A percentile compares a stretch with the other conserved stretches of the same genome.
phyloP scores from a whole-genome alignment of 345 rosid species.

The Geranium brycei region DNA sequence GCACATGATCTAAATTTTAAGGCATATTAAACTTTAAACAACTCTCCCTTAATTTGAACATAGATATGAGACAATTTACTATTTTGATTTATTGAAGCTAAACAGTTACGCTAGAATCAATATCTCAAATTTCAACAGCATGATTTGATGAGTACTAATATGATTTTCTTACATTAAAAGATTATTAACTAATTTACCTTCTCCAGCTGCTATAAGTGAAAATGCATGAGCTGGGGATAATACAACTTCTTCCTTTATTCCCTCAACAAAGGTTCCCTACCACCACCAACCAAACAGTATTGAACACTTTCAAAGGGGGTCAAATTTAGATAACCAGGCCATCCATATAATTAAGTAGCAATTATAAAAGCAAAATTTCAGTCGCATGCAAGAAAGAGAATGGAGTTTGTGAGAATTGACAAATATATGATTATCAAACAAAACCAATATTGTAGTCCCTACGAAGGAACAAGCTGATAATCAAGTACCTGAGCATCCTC shows the following conservation, averaged over 20 bases:
- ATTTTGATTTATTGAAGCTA: not conserved
- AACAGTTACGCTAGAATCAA: not conserved
- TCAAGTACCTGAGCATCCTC: constrained; percentile 84
- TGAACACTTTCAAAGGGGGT: not conserved
- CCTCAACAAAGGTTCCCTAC: constrained; percentile 97
- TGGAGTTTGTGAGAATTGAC: not conserved
- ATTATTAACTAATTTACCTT: constrained; percentile 37
- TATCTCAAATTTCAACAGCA: not conserved
- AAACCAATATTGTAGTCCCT: too few species aligned
- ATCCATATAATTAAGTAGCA: not conserved
- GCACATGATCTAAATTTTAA: not conserved
- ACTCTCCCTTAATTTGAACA: not conserved
- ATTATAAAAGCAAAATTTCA: too few species aligned
- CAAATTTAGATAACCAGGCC: not conserved
- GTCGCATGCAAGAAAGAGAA: too few species aligned
- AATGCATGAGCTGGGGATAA: constrained; percentile 98
- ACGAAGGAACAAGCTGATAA: not conserved
- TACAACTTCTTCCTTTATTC: constrained; percentile 97
- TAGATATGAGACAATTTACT: not conserved
- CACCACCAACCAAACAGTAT: constrained; percentile 7
- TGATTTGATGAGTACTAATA: not conserved
- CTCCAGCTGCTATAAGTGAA: constrained; percentile 98
- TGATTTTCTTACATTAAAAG: not conserved
- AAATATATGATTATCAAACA: not conserved
- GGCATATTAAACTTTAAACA: not conserved